Percentiles rank a stretch among this genome's conserved stretches.
These are phyloP conservation scores for Skeletonema grethae DNA, from an alignment of 108 stramenopile genomes.

Conservation along the genomic window DNA sequence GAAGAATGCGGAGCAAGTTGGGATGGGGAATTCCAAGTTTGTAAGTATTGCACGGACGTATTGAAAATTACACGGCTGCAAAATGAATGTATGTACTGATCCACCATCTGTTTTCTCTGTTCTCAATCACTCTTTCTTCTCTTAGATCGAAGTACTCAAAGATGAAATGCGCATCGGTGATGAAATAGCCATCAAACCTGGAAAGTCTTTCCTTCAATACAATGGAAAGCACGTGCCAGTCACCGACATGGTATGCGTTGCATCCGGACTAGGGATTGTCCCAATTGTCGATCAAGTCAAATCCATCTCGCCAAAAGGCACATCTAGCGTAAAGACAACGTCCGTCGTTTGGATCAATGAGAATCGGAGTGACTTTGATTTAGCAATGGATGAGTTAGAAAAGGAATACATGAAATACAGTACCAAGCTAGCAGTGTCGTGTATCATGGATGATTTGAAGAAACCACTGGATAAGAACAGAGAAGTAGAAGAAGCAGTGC, in stretches of 20 bases:
- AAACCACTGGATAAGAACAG: conserved; percentile 55
- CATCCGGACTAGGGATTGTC: conserved; percentile 64
- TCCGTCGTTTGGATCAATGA: conserved; percentile 73
- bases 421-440: conserved; percentile 72
- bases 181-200: conserved; percentile 73
- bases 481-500: conserved; percentile 60
- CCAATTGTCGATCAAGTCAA: conserved; percentile 71
- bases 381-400: conserved; percentile 68
- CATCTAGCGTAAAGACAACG: conserved; percentile 60
- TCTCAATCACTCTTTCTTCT: neutral
- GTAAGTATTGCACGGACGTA: conserved; percentile 33
- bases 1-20: conserved; percentile 48
- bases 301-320: conserved; percentile 55
- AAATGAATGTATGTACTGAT: neutral
- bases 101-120: neutral
- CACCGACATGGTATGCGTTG: conserved; percentile 72
- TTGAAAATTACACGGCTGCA: neutral
- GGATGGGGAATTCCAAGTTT: conserved; percentile 54
- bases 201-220: conserved; percentile 54
- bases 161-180: conserved; percentile 67
- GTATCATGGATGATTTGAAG: conserved; percentile 60
- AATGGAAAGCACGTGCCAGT: conserved; percentile 70
- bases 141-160: conserved; percentile 53
- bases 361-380: conserved; percentile 60
- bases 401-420: conserved; percentile 68